Evolutionary conservation across 768 basidiomycete genomes (phyloP).

Genomic region (Phanerodontia chrysosporium): DNA sequence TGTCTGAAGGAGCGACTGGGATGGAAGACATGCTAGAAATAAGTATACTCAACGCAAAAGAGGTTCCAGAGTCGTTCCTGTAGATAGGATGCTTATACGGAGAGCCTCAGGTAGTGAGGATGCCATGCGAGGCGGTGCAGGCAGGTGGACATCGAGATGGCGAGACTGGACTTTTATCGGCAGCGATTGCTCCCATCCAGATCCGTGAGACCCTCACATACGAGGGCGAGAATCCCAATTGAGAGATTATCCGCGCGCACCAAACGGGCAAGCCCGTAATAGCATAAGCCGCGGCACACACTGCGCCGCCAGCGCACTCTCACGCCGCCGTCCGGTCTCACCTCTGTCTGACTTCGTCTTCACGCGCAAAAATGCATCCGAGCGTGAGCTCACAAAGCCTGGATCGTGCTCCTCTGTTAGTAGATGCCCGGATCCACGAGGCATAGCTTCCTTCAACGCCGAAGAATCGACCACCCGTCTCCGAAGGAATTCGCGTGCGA

Average conservation of each 20-base stretch:
- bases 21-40: no score
- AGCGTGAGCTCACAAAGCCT: neutral
- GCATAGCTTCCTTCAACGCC: no score
- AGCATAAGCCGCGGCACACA: neutral
- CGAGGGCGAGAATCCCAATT: neutral
- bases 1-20: neutral
- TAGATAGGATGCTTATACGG: neutral
- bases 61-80: neutral
- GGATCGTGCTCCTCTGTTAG: no score
- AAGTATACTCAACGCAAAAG: neutral
- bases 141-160: neutral
- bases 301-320: neutral
- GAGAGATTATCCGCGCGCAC: neutral
- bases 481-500: no score
- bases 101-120: neutral
- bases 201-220: neutral
- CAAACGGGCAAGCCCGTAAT: neutral
- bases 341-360: neutral
- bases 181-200: neutral
- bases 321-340: neutral
- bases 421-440: no score
- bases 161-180: conserved; percentile 6
- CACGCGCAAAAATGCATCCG: neutral
- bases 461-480: no score
- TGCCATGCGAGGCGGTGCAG: neutral